phyloP scores from a whole-genome alignment of 768 basidiomycete genomes.

The Omphalotus guepiniiformis region DNA sequence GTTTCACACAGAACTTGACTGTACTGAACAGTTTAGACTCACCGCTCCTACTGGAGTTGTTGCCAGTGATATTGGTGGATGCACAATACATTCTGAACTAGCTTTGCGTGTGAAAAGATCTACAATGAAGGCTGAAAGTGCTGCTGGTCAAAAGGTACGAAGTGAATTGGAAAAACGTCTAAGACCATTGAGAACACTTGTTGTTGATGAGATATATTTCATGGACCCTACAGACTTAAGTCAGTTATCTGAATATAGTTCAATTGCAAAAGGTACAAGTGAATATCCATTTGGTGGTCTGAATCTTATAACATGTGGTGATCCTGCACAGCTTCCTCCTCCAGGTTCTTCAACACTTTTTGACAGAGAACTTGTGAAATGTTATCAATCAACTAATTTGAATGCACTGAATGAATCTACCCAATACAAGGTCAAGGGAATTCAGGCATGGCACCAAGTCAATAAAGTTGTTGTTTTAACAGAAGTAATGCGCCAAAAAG shows the following conservation, averaged over 20 bases:
- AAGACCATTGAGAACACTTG: conserved; percentile 3
- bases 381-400: conserved; percentile 3
- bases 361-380: conserved; percentile 11
- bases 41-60: conserved; percentile 19
- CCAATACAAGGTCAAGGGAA: conserved; percentile 8
- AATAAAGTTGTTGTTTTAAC: conserved; percentile 10
- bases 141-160: not conserved
- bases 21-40: conserved; percentile 8
- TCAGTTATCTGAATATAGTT: conserved; percentile 8
- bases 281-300: conserved; percentile 5
- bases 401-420: conserved; percentile 12
- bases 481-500: conserved; percentile 18
- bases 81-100: conserved; percentile 16
- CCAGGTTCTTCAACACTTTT: conserved; percentile 3
- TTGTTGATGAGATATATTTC: conserved; percentile 13
- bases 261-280: conserved; percentile 7
- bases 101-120: conserved; percentile 8
- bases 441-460: conserved; percentile 11
- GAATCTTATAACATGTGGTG: conserved; percentile 6
- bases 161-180: conserved; percentile 1
- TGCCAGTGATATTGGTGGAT: conserved; percentile 19
- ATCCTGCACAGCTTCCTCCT: conserved; percentile 9
- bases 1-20: conserved; percentile 8
- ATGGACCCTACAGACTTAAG: conserved; percentile 7
- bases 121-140: conserved; percentile 7